Percentiles rank a stretch among this genome's conserved stretches.
Conservation (phyloP, 2,329 filamentous ascomycete genomes). For the Cladorrhinum sp. region DNA sequence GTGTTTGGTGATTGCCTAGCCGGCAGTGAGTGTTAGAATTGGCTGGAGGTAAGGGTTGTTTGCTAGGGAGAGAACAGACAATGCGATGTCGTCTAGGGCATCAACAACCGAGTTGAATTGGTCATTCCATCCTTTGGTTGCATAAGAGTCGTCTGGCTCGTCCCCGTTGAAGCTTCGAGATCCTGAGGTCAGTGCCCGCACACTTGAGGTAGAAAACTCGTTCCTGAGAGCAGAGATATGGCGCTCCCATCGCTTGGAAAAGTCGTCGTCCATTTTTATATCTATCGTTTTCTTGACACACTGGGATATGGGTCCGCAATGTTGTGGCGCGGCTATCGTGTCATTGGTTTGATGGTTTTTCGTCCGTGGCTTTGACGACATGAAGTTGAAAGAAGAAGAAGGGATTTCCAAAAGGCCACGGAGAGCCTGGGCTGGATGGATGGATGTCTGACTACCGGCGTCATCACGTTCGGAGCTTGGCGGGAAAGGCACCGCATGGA, state of each 20-base stretch:
- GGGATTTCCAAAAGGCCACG: conserved; percentile 3
- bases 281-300: background rate
- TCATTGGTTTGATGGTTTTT: background rate
- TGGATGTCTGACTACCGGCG: background rate
- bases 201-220: conserved; percentile 18
- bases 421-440: background rate
- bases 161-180: conserved; percentile 4
- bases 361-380: background rate
- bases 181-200: conserved; percentile 15
- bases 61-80: conserved; percentile 6
- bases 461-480: conserved; percentile 6
- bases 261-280: conserved; percentile 14
- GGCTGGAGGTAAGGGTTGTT: background rate
- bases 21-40: background rate
- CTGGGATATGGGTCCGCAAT: too few species aligned
- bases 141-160: background rate
- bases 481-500: background rate
- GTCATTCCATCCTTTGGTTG: conserved; percentile 17
- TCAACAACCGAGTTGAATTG: conserved; percentile 21
- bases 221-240: conserved; percentile 18
- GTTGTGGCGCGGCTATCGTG: background rate
- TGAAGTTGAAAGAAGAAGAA: background rate
- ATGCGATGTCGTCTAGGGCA: conserved; percentile 19
- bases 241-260: conserved; percentile 23
- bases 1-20: conserved; percentile 19